Base-by-base conservation (phyloP, 225 moss, liverwort and hornwort genomes). In the Marchantia paleacea region DNA sequence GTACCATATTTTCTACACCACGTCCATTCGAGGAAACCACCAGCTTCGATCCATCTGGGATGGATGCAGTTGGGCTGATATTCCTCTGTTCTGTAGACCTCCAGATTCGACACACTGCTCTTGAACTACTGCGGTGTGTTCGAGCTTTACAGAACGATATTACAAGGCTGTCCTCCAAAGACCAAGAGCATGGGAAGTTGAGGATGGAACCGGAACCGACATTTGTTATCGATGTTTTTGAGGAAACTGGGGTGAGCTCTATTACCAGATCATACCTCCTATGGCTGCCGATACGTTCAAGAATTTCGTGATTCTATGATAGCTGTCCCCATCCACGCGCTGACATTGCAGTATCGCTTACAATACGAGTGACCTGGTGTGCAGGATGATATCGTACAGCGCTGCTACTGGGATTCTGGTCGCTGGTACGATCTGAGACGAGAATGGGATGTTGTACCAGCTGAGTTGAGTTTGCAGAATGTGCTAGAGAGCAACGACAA, bases 201-300 rank as follows among this genome's bases (percentile, higher is more conserved):
- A 82, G 81, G 52, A 78, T 79, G 55, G 89, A 89, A 66, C 87
- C 89, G 80, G 90, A 89, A 75, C 86, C 94, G 78, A 90, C 92
- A 78, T 99, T 99, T 89, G 99, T 99, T 51, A 94, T 99, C 83
- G 99, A 99, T 85, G 95, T 99, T 52, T 95, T 99, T 83, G 99
- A 99, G 83, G 99, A 99, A 85, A 99, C 99, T 64, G 99, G 99
- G 91, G 99, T 99, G 89, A 92, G 92, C 39, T 57, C 19, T 3
- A 5, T 9, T 57, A 2, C 4, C 57, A 19, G 57, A 12, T 57
- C 57, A 57, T 19, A 57, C 57, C 14, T 57, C 57, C 19, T 3
- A 57, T 39, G 3, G 39, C 3, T 39, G 39, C 39, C 39, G 39
- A 39, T 39, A 39, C 39, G 39, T 39, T 39, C 3, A 39, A 39